These are phyloP conservation scores for Heterobasidion irregulare DNA, from an alignment of 1,284 basidiomycete genomes.

Conservation along the genomic window DNA sequence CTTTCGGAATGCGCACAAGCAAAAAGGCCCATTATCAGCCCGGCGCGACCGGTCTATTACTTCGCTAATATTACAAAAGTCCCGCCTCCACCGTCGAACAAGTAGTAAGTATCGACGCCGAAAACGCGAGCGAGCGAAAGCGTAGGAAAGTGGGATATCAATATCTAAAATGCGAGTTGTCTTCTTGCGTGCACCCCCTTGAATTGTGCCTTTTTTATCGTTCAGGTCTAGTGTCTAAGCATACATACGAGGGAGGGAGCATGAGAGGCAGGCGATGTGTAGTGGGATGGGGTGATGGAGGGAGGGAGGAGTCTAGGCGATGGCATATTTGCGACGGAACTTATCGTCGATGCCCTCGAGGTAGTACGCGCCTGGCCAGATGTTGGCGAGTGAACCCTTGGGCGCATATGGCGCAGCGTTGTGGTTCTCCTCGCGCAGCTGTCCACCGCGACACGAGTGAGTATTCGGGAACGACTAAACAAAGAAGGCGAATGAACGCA, in stretches of 20 bases:
- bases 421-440: constrained; percentile 96
- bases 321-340: constrained; percentile 82
- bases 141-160: too few relatives aligned
- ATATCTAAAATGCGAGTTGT: too few relatives aligned
- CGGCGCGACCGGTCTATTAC: too few relatives aligned
- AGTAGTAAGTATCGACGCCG: too few relatives aligned
- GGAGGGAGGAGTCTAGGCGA: constrained; percentile 1
- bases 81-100: too few relatives aligned
- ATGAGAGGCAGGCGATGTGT: neutral
- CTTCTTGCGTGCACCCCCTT: too few relatives aligned
- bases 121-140: too few relatives aligned
- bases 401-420: constrained; percentile 86
- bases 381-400: constrained; percentile 80
- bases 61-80: too few relatives aligned
- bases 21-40: too few relatives aligned
- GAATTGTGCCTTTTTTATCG: too few relatives aligned
- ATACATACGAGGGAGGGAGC: neutral
- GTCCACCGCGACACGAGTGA: neutral
- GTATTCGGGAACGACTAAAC: constrained; percentile 5
- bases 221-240: too few relatives aligned
- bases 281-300: neutral
- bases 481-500: constrained; percentile 22
- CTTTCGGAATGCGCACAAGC: too few relatives aligned
- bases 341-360: constrained; percentile 88
- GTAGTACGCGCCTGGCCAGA: constrained; percentile 94